Percentiles rank a stretch among this genome's conserved stretches.
Conservation (phyloP, 2,329 filamentous ascomycete genomes). For the Fragosphaeria purpurea region DNA sequence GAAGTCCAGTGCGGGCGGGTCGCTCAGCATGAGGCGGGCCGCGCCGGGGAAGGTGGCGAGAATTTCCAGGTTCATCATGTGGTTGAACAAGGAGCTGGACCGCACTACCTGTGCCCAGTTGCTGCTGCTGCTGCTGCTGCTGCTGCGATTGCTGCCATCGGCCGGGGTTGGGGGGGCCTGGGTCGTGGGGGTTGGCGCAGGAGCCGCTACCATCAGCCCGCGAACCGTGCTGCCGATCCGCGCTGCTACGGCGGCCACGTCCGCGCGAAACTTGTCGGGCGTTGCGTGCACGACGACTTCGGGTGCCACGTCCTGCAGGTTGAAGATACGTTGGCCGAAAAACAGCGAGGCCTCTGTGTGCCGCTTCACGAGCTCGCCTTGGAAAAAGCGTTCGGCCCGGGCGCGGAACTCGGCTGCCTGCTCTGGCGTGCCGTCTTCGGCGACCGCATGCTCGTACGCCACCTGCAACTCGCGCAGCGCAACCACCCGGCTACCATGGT, state of each 20-base stretch:
- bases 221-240: constrained; percentile 11
- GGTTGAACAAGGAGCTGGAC: constrained; percentile 11
- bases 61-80: constrained; percentile 14
- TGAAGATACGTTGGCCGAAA: constrained; percentile 13
- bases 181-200: too few species aligned
- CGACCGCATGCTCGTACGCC: constrained; percentile 12
- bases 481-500: constrained; percentile 8
- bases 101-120: constrained; percentile 15
- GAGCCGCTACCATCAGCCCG: neutral
- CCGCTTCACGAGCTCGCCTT: constrained; percentile 12
- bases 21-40: constrained; percentile 45
- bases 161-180: too few species aligned
- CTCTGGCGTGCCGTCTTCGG: constrained; percentile 10
- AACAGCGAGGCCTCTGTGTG: constrained; percentile 14
- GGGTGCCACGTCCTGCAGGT: constrained; percentile 11
- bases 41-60: constrained; percentile 15
- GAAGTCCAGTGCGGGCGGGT: constrained; percentile 53
- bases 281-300: constrained; percentile 11
- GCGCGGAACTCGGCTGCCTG: constrained; percentile 9
- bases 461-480: constrained; percentile 11
- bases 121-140: neutral
- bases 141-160: neutral
- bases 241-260: constrained; percentile 23
- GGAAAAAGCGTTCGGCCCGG: constrained; percentile 11
- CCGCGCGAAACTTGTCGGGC: constrained; percentile 22